Percentiles rank a stretch among this genome's conserved stretches.
Conservation (phyloP, 2,329 filamentous ascomycete genomes). For the Tolypocladium amazonense region DNA sequence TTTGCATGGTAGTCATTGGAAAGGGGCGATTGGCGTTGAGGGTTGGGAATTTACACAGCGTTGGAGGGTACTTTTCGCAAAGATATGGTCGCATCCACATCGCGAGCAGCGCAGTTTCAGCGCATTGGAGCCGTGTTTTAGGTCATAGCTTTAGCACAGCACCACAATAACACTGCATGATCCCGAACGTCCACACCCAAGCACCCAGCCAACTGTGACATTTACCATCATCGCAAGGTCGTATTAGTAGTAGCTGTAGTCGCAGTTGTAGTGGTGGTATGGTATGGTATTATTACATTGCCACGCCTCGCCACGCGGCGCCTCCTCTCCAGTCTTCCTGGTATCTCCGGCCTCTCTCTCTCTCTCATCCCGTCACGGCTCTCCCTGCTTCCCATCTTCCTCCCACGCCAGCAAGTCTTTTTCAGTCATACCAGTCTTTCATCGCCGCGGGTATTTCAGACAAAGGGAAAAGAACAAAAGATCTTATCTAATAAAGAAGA, state of each 20-base stretch:
- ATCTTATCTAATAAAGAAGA: background rate
- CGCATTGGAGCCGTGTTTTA: background rate
- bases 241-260: background rate
- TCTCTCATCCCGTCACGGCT: background rate
- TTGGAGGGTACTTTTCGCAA: background rate
- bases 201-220: background rate
- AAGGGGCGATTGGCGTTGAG: background rate
- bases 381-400: background rate
- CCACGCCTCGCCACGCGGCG: background rate
- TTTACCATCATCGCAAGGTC: background rate
- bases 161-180: background rate
- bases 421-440: background rate
- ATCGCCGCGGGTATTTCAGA: constrained; percentile 6
- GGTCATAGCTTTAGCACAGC: background rate
- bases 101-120: background rate
- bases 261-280: background rate
- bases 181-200: background rate
- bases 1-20: background rate
- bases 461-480: background rate
- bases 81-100: background rate
- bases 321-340: background rate
- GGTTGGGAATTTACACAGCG: background rate
- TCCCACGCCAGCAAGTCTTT: background rate
- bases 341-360: background rate
- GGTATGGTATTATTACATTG: background rate